Base-by-base conservation (phyloP, 352 stramenopile species). In the Aphanomyces stellatus region DNA sequence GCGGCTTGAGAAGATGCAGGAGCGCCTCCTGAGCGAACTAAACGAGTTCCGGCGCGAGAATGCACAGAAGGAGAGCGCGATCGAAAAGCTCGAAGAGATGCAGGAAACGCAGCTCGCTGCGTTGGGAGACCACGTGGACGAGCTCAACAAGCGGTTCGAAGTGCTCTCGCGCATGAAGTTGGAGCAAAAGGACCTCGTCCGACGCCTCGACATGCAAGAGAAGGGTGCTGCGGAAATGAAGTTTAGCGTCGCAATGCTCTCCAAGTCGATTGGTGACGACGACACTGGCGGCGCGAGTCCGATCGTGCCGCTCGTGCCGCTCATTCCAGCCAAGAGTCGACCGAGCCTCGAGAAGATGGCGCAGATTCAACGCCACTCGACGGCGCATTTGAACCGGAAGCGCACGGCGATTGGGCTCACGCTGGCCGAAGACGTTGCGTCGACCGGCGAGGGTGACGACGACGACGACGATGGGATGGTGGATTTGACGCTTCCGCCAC, bases 131-230 rank as follows among this genome's bases (percentile, higher is more conserved):
- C 35, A 51, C 5, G 17, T 63, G 25, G 24, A 24, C 2, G 55
- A 51, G 25, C 35, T 63, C 4, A 31, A 63, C 24, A 41, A 37
- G 19, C 25, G 31, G 28, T 63, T 63, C 48, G 41, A 51, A 11
- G 46, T n/a, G 10, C 17, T 63, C 10, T 63, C 28, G 2, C 25
- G 31, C 17, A 41, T 63, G 7, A 63, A 63, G 55, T 15, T 27
- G 15, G 55, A 63, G 55, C 55, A 63, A 25, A 63, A 63, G n/a
- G 55, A 63, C 22, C 28, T 63, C n/a, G 30, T 48, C 22, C 10
- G 22, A 13, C 25, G 55, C 19, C 27, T 63, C 41, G 35, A 63
- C 22, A 63, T 19, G 25, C 55, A 63, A 49, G 55, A 63, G 41
- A 28, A 17, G 41, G 31, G 22, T 10, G 28, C 25, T 37, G 55